phyloP scores from a whole-genome alignment of 371 early-diverging fungal species.

The Chytridiales sp. region DNA sequence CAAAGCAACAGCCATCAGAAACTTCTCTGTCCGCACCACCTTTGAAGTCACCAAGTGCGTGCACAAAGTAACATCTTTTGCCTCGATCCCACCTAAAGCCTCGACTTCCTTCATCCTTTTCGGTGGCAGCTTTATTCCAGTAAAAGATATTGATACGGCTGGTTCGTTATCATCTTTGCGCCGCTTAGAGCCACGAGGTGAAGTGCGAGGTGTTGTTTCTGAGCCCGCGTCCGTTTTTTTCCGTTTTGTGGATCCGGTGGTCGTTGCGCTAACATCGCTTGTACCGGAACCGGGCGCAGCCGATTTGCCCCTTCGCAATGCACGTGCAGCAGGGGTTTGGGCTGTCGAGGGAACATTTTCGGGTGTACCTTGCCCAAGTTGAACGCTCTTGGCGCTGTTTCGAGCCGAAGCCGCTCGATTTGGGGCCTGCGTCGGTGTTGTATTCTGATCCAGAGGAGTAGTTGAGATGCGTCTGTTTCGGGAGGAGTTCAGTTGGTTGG shows the following conservation, averaged over 20 bases:
- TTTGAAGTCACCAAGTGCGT: slow-evolving; percentile 31
- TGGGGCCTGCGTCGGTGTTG: background rate
- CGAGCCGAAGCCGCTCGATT: background rate
- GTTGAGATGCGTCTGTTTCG: background rate
- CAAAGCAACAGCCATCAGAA: slow-evolving; percentile 18
- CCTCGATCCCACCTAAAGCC: slow-evolving; percentile 18
- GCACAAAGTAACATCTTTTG: slow-evolving; percentile 9
- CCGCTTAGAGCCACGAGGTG: too few relatives aligned
- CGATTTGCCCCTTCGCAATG: too few relatives aligned
- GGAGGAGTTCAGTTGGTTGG: background rate
- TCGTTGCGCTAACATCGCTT: background rate
- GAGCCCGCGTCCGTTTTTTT: slow-evolving; percentile 1
- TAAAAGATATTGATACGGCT: too few relatives aligned
- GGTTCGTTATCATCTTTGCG: too few relatives aligned
- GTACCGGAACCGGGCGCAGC: too few relatives aligned
- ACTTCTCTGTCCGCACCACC: slow-evolving; percentile 38
- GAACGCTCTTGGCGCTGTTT: too few relatives aligned
- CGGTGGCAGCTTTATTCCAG: too few relatives aligned
- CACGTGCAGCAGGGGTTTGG: too few relatives aligned
- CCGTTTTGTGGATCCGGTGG: slow-evolving; percentile 3
- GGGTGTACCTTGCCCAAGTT: too few relatives aligned
- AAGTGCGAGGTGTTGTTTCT: too few relatives aligned
- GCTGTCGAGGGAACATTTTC: too few relatives aligned
- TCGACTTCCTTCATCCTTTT: slow-evolving; percentile 14
- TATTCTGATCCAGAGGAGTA: background rate